phyloP scores from a whole-genome alignment of 140 eudicot genomes.

The Senecio squalidus region DNA sequence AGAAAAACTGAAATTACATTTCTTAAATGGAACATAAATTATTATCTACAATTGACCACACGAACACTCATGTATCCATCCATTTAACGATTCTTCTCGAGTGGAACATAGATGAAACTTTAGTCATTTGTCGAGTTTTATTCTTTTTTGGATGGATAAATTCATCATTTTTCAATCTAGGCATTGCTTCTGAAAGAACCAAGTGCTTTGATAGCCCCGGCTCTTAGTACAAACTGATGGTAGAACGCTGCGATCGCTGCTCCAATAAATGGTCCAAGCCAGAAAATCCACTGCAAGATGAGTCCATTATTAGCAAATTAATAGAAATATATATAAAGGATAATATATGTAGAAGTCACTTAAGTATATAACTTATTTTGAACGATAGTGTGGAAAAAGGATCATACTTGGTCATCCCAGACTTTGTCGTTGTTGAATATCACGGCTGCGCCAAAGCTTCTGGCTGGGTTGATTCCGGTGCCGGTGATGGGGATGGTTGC shows the following conservation, averaged over 20 bases:
- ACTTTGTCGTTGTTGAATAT: conserved; percentile 55
- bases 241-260: conserved; percentile 76
- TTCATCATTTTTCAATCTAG: conserved; percentile 1
- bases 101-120: neutral
- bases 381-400: too few relatives aligned
- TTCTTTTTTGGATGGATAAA: conserved; percentile 10
- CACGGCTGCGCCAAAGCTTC: conserved; percentile 77
- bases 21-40: conserved; percentile 14
- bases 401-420: conserved; percentile 70
- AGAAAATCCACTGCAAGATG: conserved; percentile 62
- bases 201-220: conserved; percentile 57
- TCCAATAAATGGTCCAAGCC: conserved; percentile 72
- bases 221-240: conserved; percentile 60
- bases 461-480: conserved; percentile 79
- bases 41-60: conserved; percentile 33
- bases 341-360: neutral
- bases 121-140: neutral
- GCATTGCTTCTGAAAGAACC: conserved; percentile 87
- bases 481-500: conserved; percentile 85
- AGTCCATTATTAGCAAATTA: neutral
- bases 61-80: conserved; percentile 21
- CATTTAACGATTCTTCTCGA: conserved; percentile 2
- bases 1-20: neutral
- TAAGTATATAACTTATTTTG: too few relatives aligned
- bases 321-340: neutral